Percentiles rank a stretch among this genome's conserved stretches.
These are phyloP conservation scores for Nemophila menziesii DNA, from an alignment of 257 asterid species.

Conservation along the genomic window DNA sequence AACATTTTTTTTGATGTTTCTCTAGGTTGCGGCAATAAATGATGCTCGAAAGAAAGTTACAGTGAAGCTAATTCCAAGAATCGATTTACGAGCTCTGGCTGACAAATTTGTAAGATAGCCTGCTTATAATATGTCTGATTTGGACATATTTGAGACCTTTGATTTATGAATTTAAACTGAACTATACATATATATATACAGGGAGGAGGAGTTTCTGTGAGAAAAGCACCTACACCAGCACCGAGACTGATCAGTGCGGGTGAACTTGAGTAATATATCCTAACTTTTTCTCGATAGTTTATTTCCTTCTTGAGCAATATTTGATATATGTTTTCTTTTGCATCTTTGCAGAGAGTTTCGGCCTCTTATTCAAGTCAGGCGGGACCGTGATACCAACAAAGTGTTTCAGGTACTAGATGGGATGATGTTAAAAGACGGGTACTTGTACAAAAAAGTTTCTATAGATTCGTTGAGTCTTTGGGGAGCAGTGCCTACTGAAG, in stretches of 20 bases:
- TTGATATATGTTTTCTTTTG: slow-evolving; percentile 8
- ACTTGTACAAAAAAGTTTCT: slow-evolving; percentile 66
- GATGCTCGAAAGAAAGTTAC: slow-evolving; percentile 60
- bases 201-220: slow-evolving; percentile 82
- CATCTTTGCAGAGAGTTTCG: slow-evolving; percentile 64
- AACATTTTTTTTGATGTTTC: not conserved
- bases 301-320: slow-evolving; percentile 11
- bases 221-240: slow-evolving; percentile 56
- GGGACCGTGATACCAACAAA: slow-evolving; percentile 73
- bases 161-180: not conserved
- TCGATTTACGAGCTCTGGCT: slow-evolving; percentile 87
- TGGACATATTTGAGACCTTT: not conserved
- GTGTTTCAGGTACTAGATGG: slow-evolving; percentile 75
- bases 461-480: slow-evolving; percentile 62
- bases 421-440: slow-evolving; percentile 92
- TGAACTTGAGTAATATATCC: slow-evolving; percentile 76
- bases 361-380: slow-evolving; percentile 75
- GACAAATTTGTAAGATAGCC: slow-evolving; percentile 62
- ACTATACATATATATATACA: slow-evolving; percentile 11
- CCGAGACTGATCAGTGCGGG: slow-evolving; percentile 83
- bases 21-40: slow-evolving; percentile 67
- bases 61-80: slow-evolving; percentile 78
- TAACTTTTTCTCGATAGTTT: slow-evolving; percentile 7
- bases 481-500: slow-evolving; percentile 78
- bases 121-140: not conserved